A percentile compares a stretch with the other conserved stretches of the same genome.
These are phyloP conservation scores for Spergularia azorica DNA, from an alignment of 179 eudicot species.

Conservation along the genomic window DNA sequence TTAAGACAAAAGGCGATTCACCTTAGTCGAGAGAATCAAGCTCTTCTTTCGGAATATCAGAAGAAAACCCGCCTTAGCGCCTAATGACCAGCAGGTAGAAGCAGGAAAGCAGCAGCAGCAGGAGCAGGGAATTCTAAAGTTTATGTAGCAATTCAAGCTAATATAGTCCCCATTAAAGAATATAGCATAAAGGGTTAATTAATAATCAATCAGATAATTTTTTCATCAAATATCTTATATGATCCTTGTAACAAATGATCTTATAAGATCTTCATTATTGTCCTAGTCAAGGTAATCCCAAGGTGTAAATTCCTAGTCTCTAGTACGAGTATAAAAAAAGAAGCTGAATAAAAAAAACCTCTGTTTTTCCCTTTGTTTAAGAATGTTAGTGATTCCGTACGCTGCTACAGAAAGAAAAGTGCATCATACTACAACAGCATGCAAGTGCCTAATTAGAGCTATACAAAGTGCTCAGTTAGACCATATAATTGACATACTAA, in stretches of 20 bases:
- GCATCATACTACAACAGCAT: constrained; percentile 9
- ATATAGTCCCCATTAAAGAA: neutral
- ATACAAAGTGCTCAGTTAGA: neutral
- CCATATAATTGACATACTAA: constrained; percentile 2
- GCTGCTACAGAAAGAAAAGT: constrained; percentile 6
- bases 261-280: neutral
- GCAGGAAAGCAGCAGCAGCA: neutral
- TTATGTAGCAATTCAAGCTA: too few species aligned
- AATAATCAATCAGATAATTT: constrained; percentile 27
- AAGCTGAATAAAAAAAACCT: neutral
- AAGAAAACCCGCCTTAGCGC: constrained; percentile 19
- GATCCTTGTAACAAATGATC: neutral
- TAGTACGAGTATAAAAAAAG: neutral
- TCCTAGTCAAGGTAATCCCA: constrained; percentile 3
- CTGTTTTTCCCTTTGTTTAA: neutral
- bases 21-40: constrained; percentile 41
- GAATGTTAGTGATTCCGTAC: neutral
- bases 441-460: constrained; percentile 7
- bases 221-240: constrained; percentile 7
- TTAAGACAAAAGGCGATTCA: constrained; percentile 38
- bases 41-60: constrained; percentile 36
- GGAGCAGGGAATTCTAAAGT: too few species aligned
- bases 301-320: constrained; percentile 7
- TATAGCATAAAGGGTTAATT: neutral
- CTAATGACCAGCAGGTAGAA: neutral